A percentile compares a stretch with the other conserved stretches of the same genome.
Evolutionary conservation across 2,329 filamentous ascomycete species (phyloP).

Genomic region (Aspergillus aculeatus): DNA sequence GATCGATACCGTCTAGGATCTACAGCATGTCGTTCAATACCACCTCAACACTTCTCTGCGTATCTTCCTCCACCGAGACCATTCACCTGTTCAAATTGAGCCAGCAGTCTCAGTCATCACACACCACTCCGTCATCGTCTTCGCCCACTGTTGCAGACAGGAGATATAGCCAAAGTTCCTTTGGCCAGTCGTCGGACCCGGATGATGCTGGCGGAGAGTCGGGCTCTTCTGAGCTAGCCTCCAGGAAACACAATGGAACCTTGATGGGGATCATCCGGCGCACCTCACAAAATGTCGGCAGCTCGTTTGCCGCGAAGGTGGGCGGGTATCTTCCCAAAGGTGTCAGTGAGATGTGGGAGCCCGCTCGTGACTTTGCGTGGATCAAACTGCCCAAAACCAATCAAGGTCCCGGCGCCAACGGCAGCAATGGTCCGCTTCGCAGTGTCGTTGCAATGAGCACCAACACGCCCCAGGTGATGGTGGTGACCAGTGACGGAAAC

Average conservation of each 20-base stretch:
- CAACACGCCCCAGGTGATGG: slow-evolving; percentile 93
- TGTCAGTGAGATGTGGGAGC: slow-evolving; percentile 98
- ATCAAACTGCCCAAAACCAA: slow-evolving; percentile 77
- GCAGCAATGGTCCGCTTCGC: slow-evolving; percentile 60
- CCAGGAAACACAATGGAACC: slow-evolving; percentile 64
- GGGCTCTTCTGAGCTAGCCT: slow-evolving; percentile 35
- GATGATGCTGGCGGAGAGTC: slow-evolving; percentile 33
- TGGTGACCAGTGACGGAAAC: slow-evolving; percentile 90
- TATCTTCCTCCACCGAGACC: slow-evolving; percentile 94
- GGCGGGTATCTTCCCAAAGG: slow-evolving; percentile 90
- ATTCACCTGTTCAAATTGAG: slow-evolving; percentile 90
- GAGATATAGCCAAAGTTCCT: slow-evolving; percentile 26
- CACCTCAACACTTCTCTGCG: slow-evolving; percentile 86
- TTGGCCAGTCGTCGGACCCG: slow-evolving; percentile 28
- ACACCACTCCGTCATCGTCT: slow-evolving; percentile 27
- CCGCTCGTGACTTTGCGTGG: slow-evolving; percentile 89
- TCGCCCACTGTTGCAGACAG: slow-evolving; percentile 27
- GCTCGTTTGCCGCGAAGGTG: slow-evolving; percentile 81
- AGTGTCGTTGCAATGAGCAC: slow-evolving; percentile 98
- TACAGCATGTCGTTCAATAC: slow-evolving; percentile 99
- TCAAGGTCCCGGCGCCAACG: slow-evolving; percentile 36
- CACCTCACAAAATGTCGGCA: slow-evolving; percentile 90
- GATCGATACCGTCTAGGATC: slow-evolving; percentile 92
- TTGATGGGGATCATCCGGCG: slow-evolving; percentile 89
- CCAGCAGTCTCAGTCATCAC: slow-evolving; percentile 34